phyloP scores from a whole-genome alignment of 148 eudicot genomes.

The Fagopyrum tataricum region DNA sequence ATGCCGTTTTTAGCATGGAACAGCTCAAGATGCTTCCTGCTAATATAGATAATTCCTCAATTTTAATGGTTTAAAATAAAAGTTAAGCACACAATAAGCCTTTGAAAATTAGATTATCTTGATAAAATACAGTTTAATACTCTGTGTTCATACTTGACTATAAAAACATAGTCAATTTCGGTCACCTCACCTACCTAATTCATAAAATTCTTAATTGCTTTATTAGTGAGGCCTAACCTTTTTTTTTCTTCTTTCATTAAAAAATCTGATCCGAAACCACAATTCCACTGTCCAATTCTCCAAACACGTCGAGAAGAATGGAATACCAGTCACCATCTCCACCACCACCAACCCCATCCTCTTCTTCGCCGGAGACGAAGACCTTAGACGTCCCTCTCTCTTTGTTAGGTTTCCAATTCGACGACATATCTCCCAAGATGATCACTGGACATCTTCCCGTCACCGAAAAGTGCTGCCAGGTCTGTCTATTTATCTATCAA shows the following conservation, averaged over 20 bases:
- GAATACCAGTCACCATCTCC: background rate
- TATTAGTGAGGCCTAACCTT: background rate
- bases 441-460: constrained; percentile 59
- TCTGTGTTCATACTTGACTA: background rate
- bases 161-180: background rate
- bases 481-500: background rate
- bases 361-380: constrained; percentile 21
- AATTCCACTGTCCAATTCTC: background rate
- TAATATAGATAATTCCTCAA: too few species aligned
- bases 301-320: constrained; percentile 2
- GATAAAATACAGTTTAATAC: too few species aligned
- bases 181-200: constrained; percentile 6
- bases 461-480: constrained; percentile 65
- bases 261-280: background rate
- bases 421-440: constrained; percentile 38
- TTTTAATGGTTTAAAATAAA: too few species aligned
- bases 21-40: too few species aligned
- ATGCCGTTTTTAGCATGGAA: too few species aligned
- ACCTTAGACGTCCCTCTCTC: constrained; percentile 47
- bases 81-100: too few species aligned
- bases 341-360: background rate
- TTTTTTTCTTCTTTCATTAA: background rate
- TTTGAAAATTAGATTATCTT: too few species aligned
- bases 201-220: background rate
- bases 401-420: constrained; percentile 49